Conservation (phyloP, 176 grass and related monocot species). For the Phragmites australis region DNA sequence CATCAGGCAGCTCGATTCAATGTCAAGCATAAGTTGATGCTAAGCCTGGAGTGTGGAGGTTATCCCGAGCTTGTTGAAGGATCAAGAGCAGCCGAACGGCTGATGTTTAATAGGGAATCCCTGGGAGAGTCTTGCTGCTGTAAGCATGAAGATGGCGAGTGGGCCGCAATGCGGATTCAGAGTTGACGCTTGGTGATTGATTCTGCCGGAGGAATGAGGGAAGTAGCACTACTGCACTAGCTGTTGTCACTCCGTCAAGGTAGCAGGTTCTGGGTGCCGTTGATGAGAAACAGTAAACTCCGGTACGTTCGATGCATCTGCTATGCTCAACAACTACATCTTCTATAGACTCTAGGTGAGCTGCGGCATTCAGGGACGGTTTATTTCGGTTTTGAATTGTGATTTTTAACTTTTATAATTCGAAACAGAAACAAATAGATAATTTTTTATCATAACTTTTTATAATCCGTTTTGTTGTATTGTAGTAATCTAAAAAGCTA, state of each 20-base stretch:
- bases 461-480: too few relatives aligned
- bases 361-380: too few relatives aligned
- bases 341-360: too few relatives aligned
- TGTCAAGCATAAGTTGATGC: not conserved
- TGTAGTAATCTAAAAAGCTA: too few relatives aligned
- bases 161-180: not conserved
- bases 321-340: too few relatives aligned
- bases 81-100: not conserved
- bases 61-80: not conserved
- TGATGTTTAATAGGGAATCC: not conserved
- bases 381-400: too few relatives aligned
- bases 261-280: not conserved
- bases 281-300: not conserved
- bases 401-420: too few relatives aligned
- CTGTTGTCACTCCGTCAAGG: too few relatives aligned
- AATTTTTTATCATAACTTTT: too few relatives aligned
- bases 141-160: not conserved
- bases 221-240: too few relatives aligned
- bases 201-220: not conserved
- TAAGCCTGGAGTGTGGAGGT: not conserved
- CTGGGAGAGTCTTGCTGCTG: not conserved
- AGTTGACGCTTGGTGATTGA: not conserved
- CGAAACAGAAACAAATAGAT: too few relatives aligned
- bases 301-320: not conserved
- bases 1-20: not conserved